Evolutionary conservation across 805 yeast genomes (phyloP).

Genomic region (Lachancea fermentati): DNA sequence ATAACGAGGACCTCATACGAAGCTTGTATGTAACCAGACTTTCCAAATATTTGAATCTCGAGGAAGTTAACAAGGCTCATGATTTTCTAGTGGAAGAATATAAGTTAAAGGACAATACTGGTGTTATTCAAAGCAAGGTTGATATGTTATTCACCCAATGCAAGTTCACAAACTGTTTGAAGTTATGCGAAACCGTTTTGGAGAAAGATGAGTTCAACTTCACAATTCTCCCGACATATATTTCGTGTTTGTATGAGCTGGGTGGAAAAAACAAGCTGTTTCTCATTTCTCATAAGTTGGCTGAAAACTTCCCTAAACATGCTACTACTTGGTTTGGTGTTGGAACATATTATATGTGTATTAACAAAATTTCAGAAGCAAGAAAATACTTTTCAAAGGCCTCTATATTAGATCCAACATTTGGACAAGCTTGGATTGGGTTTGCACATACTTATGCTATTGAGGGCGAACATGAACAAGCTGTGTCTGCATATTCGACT

Average conservation of each 20-base stretch:
- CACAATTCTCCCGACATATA: conserved; percentile 66
- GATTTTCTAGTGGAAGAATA: conserved; percentile 63
- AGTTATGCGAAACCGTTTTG: conserved; percentile 56
- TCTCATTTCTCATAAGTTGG: conserved; percentile 74
- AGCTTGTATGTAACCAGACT: conserved; percentile 70
- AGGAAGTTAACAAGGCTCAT: conserved; percentile 59
- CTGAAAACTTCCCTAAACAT: conserved; percentile 74
- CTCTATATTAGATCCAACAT: conserved; percentile 79
- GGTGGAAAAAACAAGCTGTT: conserved; percentile 79
- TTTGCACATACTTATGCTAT: conserved; percentile 97
- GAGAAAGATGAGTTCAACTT: conserved; percentile 65
- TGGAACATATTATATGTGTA: conserved; percentile 80
- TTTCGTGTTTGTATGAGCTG: conserved; percentile 79
- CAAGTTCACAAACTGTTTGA: conserved; percentile 68
- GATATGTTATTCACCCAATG: conserved; percentile 71
- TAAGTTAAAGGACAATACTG: conserved; percentile 61
- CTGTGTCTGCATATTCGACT: conserved; percentile 93
- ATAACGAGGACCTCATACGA: conserved; percentile 74
- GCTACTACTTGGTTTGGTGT: conserved; percentile 90
- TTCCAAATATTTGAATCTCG: conserved; percentile 62
- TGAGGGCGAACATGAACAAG: conserved; percentile 99
- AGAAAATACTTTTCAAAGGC: conserved; percentile 85
- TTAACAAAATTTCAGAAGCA: conserved; percentile 71
- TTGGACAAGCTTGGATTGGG: conserved; percentile 96
- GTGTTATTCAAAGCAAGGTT: conserved; percentile 61